A percentile compares a stretch with the other conserved stretches of the same genome.
Evolutionary conservation across 805 yeast genomes (phyloP).

Genomic region (Candida takata): DNA sequence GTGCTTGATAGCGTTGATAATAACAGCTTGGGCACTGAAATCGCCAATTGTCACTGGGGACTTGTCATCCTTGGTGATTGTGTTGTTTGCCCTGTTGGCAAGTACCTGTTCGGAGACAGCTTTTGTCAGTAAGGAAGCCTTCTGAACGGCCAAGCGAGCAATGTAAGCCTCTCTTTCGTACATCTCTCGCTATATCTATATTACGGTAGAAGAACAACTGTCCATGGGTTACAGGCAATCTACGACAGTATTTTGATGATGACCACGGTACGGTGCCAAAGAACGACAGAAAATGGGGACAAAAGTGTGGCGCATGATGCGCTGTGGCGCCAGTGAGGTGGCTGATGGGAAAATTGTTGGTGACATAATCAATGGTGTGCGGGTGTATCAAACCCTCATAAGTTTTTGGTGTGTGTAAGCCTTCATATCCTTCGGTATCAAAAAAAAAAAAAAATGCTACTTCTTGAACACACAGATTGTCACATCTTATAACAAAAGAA

Average conservation of each 20-base stretch:
- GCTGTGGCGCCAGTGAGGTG: not conserved
- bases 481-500: too few relatives aligned
- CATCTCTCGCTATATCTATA: slow-evolving; percentile 18
- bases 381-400: too few relatives aligned
- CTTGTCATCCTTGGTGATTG: slow-evolving; percentile 75
- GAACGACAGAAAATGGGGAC: not conserved
- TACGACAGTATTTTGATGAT: too few relatives aligned
- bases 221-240: too few relatives aligned
- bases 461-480: too few relatives aligned
- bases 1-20: slow-evolving; percentile 71
- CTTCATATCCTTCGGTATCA: too few relatives aligned
- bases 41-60: slow-evolving; percentile 98
- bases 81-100: slow-evolving; percentile 39
- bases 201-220: not conserved
- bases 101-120: slow-evolving; percentile 50
- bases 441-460: too few relatives aligned
- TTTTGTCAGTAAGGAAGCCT: slow-evolving; percentile 75
- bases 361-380: too few relatives aligned
- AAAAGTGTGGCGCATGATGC: not conserved
- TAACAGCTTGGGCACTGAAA: slow-evolving; percentile 90
- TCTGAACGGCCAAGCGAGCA: slow-evolving; percentile 84
- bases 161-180: slow-evolving; percentile 64
- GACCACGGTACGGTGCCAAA: too few relatives aligned
- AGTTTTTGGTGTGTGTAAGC: too few relatives aligned
- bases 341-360: too few relatives aligned